phyloP scores from a whole-genome alignment of 495 filamentous ascomycete genomes.

The Penicillium canariense region DNA sequence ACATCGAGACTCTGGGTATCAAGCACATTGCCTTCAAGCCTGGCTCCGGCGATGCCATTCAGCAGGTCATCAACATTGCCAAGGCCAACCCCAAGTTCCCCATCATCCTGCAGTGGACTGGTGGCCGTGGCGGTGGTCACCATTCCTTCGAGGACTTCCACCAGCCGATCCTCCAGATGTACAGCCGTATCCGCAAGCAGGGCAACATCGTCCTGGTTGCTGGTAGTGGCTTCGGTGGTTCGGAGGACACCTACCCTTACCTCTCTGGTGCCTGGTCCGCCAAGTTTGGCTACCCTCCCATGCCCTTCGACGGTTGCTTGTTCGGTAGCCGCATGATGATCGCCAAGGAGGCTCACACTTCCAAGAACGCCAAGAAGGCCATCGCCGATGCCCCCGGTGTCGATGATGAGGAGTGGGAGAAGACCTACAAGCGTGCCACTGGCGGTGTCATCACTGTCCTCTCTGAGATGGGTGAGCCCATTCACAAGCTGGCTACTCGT shows the following conservation, averaged over 20 bases:
- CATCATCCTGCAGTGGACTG: slow-evolving; percentile 52
- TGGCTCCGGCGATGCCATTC: slow-evolving; percentile 43
- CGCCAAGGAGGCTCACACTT: slow-evolving; percentile 79
- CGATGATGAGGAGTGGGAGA: slow-evolving; percentile 89
- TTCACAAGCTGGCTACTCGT: slow-evolving; percentile 94
- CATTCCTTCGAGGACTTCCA: slow-evolving; percentile 55
- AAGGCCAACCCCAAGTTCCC: slow-evolving; percentile 46
- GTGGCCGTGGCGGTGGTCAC: slow-evolving; percentile 50
- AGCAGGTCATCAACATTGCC: slow-evolving; percentile 47
- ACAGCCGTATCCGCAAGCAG: slow-evolving; percentile 42
- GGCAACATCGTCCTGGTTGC: slow-evolving; percentile 48
- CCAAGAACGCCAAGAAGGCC: slow-evolving; percentile 88
- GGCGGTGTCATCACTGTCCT: slow-evolving; percentile 96
- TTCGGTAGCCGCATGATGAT: slow-evolving; percentile 52
- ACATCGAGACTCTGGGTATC: slow-evolving; percentile 46
- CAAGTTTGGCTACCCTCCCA: slow-evolving; percentile 37
- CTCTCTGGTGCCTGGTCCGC: slow-evolving; percentile 45
- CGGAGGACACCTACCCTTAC: slow-evolving; percentile 48
- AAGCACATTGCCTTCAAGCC: slow-evolving; percentile 52
- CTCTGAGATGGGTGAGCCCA: slow-evolving; percentile 98
- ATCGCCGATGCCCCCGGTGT: slow-evolving; percentile 89
- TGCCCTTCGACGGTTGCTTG: slow-evolving; percentile 51
- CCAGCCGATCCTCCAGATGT: slow-evolving; percentile 44
- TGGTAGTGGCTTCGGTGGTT: slow-evolving; percentile 48
- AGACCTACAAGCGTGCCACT: slow-evolving; percentile 88